A percentile compares a stretch with the other conserved stretches of the same genome.
These are phyloP conservation scores for Sistotremastrum niveocremeum DNA, from an alignment of 768 basidiomycete species.

Conservation along the genomic window DNA sequence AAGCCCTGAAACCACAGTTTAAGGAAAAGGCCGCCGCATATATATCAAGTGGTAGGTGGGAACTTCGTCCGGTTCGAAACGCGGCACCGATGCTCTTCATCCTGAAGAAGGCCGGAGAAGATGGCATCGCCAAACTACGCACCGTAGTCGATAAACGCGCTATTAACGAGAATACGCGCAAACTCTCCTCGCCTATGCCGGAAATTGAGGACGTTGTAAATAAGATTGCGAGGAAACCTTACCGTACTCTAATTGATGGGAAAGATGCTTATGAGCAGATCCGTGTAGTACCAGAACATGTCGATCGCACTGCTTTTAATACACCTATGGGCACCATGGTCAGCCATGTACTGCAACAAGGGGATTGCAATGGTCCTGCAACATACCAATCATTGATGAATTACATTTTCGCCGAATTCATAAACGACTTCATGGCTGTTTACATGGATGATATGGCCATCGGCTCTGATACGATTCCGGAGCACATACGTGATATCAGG, in stretches of 20 bases:
- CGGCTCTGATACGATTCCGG: slow-evolving; percentile 16
- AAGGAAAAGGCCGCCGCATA: slow-evolving; percentile 17
- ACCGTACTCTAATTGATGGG: slow-evolving; percentile 15
- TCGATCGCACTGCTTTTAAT: slow-evolving; percentile 14
- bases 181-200: slow-evolving; percentile 15
- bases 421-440: slow-evolving; percentile 21
- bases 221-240: slow-evolving; percentile 9
- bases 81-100: slow-evolving; percentile 22
- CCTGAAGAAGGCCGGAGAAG: slow-evolving; percentile 14
- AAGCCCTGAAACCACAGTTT: slow-evolving; percentile 15
- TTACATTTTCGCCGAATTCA: slow-evolving; percentile 19
- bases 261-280: slow-evolving; percentile 22
- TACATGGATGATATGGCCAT: slow-evolving; percentile 25
- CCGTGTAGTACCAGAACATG: slow-evolving; percentile 12
- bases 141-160: slow-evolving; percentile 16
- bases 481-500: slow-evolving; percentile 17
- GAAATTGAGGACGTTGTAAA: slow-evolving; percentile 16
- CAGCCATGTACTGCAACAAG: slow-evolving; percentile 24
- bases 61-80: slow-evolving; percentile 13
- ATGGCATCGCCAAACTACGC: slow-evolving; percentile 9
- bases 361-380: slow-evolving; percentile 20
- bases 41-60: slow-evolving; percentile 18
- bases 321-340: slow-evolving; percentile 32
- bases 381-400: slow-evolving; percentile 33
- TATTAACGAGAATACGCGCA: slow-evolving; percentile 19